phyloP scores from a whole-genome alignment of 176 grass and related monocot genomes.

The Musa beccarii region DNA sequence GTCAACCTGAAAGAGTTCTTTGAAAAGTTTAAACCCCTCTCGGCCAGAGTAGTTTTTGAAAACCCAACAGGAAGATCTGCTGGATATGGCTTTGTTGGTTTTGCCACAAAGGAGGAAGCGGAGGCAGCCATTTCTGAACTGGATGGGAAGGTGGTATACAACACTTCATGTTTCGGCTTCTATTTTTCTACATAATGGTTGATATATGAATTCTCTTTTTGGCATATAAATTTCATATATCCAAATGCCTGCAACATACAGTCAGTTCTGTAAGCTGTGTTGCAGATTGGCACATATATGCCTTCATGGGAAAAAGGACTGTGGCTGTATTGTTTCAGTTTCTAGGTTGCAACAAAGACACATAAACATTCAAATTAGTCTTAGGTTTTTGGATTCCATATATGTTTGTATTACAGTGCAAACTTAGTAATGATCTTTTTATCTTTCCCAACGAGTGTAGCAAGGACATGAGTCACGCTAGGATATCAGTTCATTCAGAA shows the following conservation, averaged over 20 bases:
- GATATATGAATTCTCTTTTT: neutral
- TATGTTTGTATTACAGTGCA: no score
- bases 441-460: neutral
- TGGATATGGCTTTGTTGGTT: constrained; percentile 90
- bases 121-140: constrained; percentile 67
- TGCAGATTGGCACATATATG: neutral
- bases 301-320: no score
- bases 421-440: no score
- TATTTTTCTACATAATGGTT: neutral
- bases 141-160: constrained; percentile 61
- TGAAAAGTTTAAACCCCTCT: constrained; percentile 44
- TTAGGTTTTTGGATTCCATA: no score
- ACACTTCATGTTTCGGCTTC: constrained; percentile 8
- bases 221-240: no score
- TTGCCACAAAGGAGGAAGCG: constrained; percentile 63
- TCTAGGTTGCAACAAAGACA: no score
- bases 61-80: constrained; percentile 41
- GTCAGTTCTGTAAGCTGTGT: neutral
- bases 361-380: no score
- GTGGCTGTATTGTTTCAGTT: no score
- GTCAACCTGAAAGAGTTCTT: constrained; percentile 60
- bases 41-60: constrained; percentile 53
- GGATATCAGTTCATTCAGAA: neutral
- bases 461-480: neutral
- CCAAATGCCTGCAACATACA: no score